Conservation (phyloP, 2,329 filamentous ascomycete species). For the Diaporthe vaccinii region DNA sequence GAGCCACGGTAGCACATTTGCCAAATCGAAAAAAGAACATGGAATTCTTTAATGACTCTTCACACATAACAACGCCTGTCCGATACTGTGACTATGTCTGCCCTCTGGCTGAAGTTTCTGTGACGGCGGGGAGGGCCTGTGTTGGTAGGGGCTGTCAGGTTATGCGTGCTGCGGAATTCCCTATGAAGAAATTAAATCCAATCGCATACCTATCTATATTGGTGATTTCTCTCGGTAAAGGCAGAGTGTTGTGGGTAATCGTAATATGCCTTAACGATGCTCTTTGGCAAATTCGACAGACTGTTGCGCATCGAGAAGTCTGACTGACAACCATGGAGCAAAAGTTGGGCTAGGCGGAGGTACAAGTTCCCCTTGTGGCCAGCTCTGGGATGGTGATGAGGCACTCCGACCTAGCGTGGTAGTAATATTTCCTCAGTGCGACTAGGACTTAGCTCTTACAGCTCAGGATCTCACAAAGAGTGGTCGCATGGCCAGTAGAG, state of each 20-base stretch:
- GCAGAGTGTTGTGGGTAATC: background rate
- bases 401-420: too few relatives aligned
- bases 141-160: background rate
- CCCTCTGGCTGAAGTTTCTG: background rate
- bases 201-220: background rate
- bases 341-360: too few relatives aligned
- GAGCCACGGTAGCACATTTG: slow-evolving; percentile 42
- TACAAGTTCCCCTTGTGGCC: background rate
- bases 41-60: slow-evolving; percentile 40
- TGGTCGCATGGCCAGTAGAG: too few relatives aligned
- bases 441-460: too few relatives aligned
- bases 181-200: slow-evolving; percentile 5
- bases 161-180: background rate
- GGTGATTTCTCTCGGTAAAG: background rate
- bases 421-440: background rate
- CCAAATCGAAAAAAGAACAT: slow-evolving; percentile 41
- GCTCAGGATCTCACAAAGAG: background rate
- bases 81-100: slow-evolving; percentile 24
- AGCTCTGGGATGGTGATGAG: too few relatives aligned
- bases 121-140: background rate
- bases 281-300: too few relatives aligned
- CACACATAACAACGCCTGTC: slow-evolving; percentile 10
- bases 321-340: background rate
- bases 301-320: background rate
- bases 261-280: background rate